Percentiles rank a stretch among this genome's conserved stretches.
These are phyloP conservation scores for Diplodia intermedia DNA, from an alignment of 2,329 filamentous ascomycete genomes.

Conservation along the genomic window DNA sequence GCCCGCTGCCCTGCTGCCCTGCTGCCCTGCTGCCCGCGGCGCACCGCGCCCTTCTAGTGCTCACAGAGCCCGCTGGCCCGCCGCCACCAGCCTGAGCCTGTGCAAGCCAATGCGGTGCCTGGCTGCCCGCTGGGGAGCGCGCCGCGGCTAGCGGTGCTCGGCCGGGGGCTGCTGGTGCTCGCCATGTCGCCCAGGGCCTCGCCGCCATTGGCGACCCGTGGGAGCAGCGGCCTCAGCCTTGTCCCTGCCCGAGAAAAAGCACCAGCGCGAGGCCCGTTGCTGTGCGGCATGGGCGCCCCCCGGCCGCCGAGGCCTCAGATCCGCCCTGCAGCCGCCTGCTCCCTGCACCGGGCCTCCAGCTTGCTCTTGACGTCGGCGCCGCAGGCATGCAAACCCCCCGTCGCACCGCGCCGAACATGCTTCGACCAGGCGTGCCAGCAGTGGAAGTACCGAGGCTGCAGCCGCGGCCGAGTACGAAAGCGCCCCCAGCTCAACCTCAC, in stretches of 20 bases:
- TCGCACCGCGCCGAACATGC: conserved; percentile 26
- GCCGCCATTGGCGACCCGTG: conserved; percentile 14
- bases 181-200: neutral
- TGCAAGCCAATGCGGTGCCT: conserved; percentile 1
- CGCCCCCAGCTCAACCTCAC: conserved; percentile 4
- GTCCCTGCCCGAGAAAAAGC: neutral
- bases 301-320: conserved; percentile 6
- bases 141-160: no score
- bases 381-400: conserved; percentile 7
- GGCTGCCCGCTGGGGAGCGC: conserved; percentile 3
- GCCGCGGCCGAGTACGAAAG: neutral
- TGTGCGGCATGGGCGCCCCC: conserved; percentile 25
- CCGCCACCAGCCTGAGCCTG: neutral
- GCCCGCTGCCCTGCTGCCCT: conserved; percentile 19
- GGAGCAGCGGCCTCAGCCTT: conserved; percentile 24
- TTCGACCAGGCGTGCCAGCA: neutral
- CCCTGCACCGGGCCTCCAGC: neutral
- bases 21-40: neutral
- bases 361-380: conserved; percentile 28
- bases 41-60: conserved; percentile 7
- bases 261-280: conserved; percentile 6
- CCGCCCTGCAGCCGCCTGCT: conserved; percentile 11
- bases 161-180: neutral
- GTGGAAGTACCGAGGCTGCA: conserved; percentile 27
- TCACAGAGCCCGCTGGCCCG: conserved; percentile 15